Conservation (phyloP, 441 rosid genomes). For the Bocquillonia castaneifolia region DNA sequence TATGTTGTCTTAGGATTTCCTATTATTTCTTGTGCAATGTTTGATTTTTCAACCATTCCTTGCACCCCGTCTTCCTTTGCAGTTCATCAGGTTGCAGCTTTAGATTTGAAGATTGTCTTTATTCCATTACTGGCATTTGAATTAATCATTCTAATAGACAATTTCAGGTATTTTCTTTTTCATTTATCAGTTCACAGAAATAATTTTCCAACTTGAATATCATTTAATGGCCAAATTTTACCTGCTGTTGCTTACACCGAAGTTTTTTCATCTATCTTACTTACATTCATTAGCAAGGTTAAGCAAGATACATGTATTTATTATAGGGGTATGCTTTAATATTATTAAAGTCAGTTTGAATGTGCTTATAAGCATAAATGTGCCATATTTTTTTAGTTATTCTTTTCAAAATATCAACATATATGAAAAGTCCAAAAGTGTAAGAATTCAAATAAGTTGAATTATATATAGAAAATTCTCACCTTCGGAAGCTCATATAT, state of each 20-base stretch:
- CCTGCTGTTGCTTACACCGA: background rate
- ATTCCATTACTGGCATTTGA: slow-evolving; percentile 81
- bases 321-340: too few relatives aligned
- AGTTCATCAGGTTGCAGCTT: slow-evolving; percentile 58
- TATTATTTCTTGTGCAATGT: background rate
- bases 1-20: slow-evolving; percentile 7
- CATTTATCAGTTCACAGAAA: background rate
- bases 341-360: too few relatives aligned
- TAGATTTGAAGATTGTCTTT: slow-evolving; percentile 84
- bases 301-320: background rate
- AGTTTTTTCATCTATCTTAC: background rate
- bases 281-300: background rate
- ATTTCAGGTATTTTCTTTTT: slow-evolving; percentile 61
- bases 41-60: background rate
- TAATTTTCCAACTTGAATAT: background rate
- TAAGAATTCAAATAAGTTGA: too few relatives aligned
- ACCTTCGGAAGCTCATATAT: background rate
- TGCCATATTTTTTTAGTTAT: too few relatives aligned
- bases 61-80: slow-evolving; percentile 20
- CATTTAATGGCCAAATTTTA: background rate
- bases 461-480: too few relatives aligned
- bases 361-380: too few relatives aligned
- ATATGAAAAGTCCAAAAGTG: too few relatives aligned
- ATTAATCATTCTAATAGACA: slow-evolving; percentile 70
- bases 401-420: too few relatives aligned